Percentiles rank a stretch among this genome's conserved stretches.
phyloP scores from a whole-genome alignment of 2,329 filamentous ascomycete genomes.

The Arthroderma uncinatum region DNA sequence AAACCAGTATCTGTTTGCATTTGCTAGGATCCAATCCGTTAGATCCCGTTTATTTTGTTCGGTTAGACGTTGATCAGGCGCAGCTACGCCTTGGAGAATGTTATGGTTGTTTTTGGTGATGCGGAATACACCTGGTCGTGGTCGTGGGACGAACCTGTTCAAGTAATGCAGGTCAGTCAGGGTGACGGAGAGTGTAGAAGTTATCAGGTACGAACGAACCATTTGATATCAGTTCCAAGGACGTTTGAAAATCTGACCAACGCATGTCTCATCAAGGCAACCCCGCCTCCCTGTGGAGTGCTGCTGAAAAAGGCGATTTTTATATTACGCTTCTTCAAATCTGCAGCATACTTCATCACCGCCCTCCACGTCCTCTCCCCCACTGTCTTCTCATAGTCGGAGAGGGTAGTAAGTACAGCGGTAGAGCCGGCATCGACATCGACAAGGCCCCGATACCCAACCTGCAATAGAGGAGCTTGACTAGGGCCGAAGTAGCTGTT shows the following conservation, averaged over 20 bases:
- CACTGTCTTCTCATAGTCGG: slow-evolving; percentile 53
- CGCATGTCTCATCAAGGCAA: slow-evolving; percentile 71
- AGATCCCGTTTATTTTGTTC: slow-evolving; percentile 52
- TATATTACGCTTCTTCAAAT: slow-evolving; percentile 52
- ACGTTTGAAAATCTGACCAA: slow-evolving; percentile 59
- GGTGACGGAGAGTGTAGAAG: background rate
- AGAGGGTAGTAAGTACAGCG: slow-evolving; percentile 47
- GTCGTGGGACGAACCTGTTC: slow-evolving; percentile 60
- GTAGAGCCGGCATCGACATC: slow-evolving; percentile 58
- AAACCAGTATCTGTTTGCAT: slow-evolving; percentile 66
- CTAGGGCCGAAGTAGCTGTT: slow-evolving; percentile 60
- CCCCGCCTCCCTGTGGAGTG: slow-evolving; percentile 71
- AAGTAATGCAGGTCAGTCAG: background rate
- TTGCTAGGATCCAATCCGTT: slow-evolving; percentile 60
- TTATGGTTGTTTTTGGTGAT: slow-evolving; percentile 85
- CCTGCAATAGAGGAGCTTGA: slow-evolving; percentile 53
- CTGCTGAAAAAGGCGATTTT: slow-evolving; percentile 70
- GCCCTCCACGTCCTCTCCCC: slow-evolving; percentile 52
- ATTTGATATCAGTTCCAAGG: slow-evolving; percentile 57
- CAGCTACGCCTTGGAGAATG: slow-evolving; percentile 68
- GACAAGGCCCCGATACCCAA: slow-evolving; percentile 57
- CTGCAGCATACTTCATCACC: slow-evolving; percentile 51
- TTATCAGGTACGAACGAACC: slow-evolving; percentile 42
- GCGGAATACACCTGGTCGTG: slow-evolving; percentile 65
- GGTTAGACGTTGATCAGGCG: slow-evolving; percentile 53